Conservation (phyloP, 2,329 filamentous ascomycete species). For the Aureobasidium leucospermi region DNA sequence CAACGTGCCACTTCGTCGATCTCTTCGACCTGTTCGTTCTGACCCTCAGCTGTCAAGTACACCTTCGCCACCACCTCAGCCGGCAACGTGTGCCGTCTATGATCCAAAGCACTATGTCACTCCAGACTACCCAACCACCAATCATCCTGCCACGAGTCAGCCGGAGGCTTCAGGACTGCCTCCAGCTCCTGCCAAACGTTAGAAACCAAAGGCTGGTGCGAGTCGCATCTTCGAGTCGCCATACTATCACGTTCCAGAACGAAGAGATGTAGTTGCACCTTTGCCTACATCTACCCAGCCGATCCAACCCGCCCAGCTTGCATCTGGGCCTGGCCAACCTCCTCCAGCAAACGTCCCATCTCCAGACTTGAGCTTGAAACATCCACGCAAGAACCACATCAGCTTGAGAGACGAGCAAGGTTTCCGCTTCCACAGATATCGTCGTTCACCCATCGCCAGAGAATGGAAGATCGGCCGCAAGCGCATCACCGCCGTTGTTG, state of each 20-base stretch:
- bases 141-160: neutral
- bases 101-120: neutral
- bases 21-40: neutral
- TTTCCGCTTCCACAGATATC: constrained; percentile 36
- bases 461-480: constrained; percentile 65
- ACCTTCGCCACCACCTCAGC: neutral
- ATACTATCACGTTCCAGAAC: constrained; percentile 10
- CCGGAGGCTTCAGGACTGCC: neutral
- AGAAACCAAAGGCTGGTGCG: constrained; percentile 3
- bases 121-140: neutral
- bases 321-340: neutral
- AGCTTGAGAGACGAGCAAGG: constrained; percentile 29
- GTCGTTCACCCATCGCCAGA: constrained; percentile 60
- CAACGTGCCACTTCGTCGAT: neutral
- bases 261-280: neutral
- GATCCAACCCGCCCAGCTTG: neutral
- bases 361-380: constrained; percentile 22
- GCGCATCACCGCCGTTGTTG: constrained; percentile 58
- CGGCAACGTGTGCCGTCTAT: neutral
- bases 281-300: neutral
- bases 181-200: neutral
- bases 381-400: constrained; percentile 28
- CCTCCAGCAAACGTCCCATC: neutral
- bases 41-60: neutral
- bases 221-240: constrained; percentile 12